Percentiles rank a stretch among this genome's conserved stretches.
Conservation (phyloP, 2,329 filamentous ascomycete species). For the Botrytis hyacinthi region DNA sequence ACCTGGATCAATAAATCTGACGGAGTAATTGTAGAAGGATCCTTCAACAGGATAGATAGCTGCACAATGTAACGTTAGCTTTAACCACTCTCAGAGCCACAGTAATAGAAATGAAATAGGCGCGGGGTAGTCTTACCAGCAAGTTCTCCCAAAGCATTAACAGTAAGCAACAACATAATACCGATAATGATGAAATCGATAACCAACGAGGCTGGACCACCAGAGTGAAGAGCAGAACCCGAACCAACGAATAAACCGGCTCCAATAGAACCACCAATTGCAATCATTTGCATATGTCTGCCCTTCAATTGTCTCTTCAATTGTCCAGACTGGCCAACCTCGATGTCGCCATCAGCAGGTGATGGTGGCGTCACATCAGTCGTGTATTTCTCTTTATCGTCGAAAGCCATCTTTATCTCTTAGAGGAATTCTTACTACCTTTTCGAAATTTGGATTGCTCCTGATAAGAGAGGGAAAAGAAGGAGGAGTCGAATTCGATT, state of each 20-base stretch:
- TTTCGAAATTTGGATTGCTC: background rate
- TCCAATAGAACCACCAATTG: conserved; percentile 51
- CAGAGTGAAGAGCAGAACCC: conserved; percentile 43
- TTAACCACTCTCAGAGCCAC: background rate
- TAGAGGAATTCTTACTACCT: background rate
- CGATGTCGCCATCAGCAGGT: conserved; percentile 26
- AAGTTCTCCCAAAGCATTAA: conserved; percentile 88
- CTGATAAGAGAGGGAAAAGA: background rate
- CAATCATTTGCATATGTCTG: conserved; percentile 52
- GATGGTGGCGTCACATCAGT: conserved; percentile 11
- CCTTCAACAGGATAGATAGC: conserved; percentile 82
- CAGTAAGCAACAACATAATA: conserved; percentile 56
- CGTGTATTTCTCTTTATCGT: conserved; percentile 28
- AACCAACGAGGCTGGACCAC: conserved; percentile 70
- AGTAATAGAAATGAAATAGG: background rate
- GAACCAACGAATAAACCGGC: conserved; percentile 51
- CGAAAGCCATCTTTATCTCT: background rate
- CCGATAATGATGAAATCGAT: conserved; percentile 78
- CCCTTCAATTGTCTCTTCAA: conserved; percentile 44
- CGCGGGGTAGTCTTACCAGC: conserved; percentile 61
- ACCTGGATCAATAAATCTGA: conserved; percentile 88
- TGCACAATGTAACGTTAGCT: conserved; percentile 12
- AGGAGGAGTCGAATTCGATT: background rate
- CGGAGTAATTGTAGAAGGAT: conserved; percentile 88
- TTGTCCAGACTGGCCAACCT: conserved; percentile 36